Base-by-base conservation (phyloP, 345 rosid species). In the Eucalyptus polybractea region DNA sequence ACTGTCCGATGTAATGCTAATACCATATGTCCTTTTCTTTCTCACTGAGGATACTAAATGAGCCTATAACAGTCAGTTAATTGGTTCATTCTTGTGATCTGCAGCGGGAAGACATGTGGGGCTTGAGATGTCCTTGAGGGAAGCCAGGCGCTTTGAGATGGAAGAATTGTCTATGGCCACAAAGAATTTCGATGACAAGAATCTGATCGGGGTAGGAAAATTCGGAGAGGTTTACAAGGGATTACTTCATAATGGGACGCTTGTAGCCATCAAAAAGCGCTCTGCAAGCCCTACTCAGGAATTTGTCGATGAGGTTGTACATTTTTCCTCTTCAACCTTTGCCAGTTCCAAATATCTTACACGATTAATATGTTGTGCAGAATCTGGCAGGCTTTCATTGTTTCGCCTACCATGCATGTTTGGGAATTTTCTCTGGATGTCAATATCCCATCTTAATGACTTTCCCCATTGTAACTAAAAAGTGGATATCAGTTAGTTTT, bases 171-270 rank as follows among this genome's bases (percentile, higher is more conserved):
- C 97, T 90, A 93, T 91, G 90, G 98, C 98, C 62, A 96, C 99
- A 37, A 98, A 96, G 91, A 92, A 91, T 92, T 98, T 97, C 86
- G 92, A 93, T 62, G 96, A 92, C 54, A 94, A 92, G 89, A 97
- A 95, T 88, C 93, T 98, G 93, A 95, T 97, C 13, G 99, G 99
- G 90, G 89, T 90, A 10, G 99, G 99, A 86, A 97, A 97, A 91
- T 97, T 97, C 56, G 98, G 99, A 25, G 97, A 95, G 91, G 99
- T 96, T 15, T 97, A 95, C 62, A 96, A 95, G 94, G 99, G 99
- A 87, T 94, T 96, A 92, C 99, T 97, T 88, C 96, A 96, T 90
- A 94, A 97, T 81, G 99, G 99, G 87, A 93, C 94, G 95, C 95
- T 97, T 92, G 99, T 97, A 72, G 99, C 98, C 11, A 94, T 97